phyloP scores from a whole-genome alignment of 108 stramenopile species.

The Epithemia pelagica region DNA sequence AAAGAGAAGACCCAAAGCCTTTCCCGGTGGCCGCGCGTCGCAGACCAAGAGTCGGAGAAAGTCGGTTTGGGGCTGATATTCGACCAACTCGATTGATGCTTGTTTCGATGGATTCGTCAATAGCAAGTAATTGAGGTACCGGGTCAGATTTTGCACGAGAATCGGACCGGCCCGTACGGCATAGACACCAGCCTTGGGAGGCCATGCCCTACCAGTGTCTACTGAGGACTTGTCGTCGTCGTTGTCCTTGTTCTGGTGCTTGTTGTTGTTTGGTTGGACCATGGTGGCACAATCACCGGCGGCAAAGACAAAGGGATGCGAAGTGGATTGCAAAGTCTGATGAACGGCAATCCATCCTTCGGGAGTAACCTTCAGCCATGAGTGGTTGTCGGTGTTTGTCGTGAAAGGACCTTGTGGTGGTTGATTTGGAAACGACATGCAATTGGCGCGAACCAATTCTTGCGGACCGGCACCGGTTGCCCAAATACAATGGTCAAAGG shows the following conservation, averaged over 20 bases:
- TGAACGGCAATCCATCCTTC: constrained; percentile 76
- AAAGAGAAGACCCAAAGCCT: constrained; percentile 80
- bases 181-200: constrained; percentile 86
- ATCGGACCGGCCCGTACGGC: constrained; percentile 82
- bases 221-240: not conserved
- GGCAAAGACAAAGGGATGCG: constrained; percentile 75
- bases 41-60: constrained; percentile 75
- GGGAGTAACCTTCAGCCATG: constrained; percentile 40
- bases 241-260: not conserved
- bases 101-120: too few species aligned
- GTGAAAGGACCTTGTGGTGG: too few species aligned
- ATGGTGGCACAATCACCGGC: constrained; percentile 83
- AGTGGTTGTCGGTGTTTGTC: constrained; percentile 26
- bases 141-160: constrained; percentile 62
- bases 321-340: constrained; percentile 56
- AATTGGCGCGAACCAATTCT: constrained; percentile 33
- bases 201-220: not conserved
- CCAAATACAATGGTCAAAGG: constrained; percentile 72
- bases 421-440: too few species aligned
- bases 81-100: constrained; percentile 8
- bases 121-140: constrained; percentile 26
- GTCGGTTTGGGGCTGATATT: constrained; percentile 71
- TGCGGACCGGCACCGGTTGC: constrained; percentile 77
- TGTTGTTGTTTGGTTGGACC: constrained; percentile 2
- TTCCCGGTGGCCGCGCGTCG: constrained; percentile 84